These are phyloP conservation scores for Cryomyces antarcticus DNA, from an alignment of 495 filamentous ascomycete species.

Conservation along the genomic window DNA sequence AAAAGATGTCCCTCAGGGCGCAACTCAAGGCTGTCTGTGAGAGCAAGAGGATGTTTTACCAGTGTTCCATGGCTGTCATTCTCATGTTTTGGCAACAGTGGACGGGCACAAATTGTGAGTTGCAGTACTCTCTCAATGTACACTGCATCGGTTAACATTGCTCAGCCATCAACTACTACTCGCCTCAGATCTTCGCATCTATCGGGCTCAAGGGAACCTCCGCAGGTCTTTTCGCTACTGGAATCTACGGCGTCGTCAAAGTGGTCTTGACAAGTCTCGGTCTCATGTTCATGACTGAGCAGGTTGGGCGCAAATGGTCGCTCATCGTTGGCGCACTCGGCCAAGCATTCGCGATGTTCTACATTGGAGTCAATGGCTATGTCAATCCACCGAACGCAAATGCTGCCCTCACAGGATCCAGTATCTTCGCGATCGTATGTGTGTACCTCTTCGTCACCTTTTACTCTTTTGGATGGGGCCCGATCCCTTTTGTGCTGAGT, in stretches of 20 bases:
- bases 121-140: not conserved
- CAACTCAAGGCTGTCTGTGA: conserved; percentile 8
- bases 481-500: conserved; percentile 33
- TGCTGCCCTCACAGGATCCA: conserved; percentile 8
- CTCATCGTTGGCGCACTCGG: not conserved
- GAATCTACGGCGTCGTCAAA: conserved; percentile 44
- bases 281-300: conserved; percentile 11
- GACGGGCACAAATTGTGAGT: conserved; percentile 7
- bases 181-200: conserved; percentile 49
- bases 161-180: conserved; percentile 31
- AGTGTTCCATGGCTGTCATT: conserved; percentile 7
- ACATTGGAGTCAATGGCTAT: conserved; percentile 62
- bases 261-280: conserved; percentile 17
- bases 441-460: conserved; percentile 16
- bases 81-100: conserved; percentile 18
- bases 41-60: conserved; percentile 12
- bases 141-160: not conserved
- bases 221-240: conserved; percentile 37
- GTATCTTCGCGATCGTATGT: conserved; percentile 13
- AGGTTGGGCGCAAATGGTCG: conserved; percentile 8
- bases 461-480: conserved; percentile 29
- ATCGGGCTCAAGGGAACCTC: conserved; percentile 32
- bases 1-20: conserved; percentile 7
- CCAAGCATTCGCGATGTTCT: conserved; percentile 45
- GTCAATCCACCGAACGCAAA: conserved; percentile 39